Conservation (phyloP, 495 filamentous ascomycete genomes). For the Hypoxylon subgilvum region DNA sequence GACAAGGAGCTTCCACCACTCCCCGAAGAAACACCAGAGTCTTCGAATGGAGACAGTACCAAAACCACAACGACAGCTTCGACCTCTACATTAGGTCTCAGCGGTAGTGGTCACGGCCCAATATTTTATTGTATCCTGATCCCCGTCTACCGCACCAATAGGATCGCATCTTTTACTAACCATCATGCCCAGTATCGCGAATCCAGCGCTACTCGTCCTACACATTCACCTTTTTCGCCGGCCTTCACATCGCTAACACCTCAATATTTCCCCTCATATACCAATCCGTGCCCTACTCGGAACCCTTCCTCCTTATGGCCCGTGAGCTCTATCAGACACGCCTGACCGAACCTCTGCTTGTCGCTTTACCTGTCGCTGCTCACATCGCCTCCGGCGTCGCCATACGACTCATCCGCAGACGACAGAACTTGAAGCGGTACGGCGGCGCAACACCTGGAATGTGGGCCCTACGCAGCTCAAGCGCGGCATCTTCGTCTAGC, state of each 20-base stretch:
- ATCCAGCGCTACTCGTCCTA: conserved; percentile 89
- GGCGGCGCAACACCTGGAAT: conserved; percentile 54
- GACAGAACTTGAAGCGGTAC: conserved; percentile 70
- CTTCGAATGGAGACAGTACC: conserved; percentile 35
- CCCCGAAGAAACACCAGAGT: conserved; percentile 40
- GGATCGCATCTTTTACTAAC: conserved; percentile 11
- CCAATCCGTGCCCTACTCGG: conserved; percentile 58
- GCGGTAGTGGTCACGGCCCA: conserved; percentile 58
- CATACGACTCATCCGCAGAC: conserved; percentile 74
- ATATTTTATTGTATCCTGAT: conserved; percentile 63
- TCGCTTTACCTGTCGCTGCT: conserved; percentile 62
- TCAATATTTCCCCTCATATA: conserved; percentile 71
- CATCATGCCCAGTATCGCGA: conserved; percentile 65
- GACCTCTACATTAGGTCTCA: conserved; percentile 59
- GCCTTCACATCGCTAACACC: conserved; percentile 81
- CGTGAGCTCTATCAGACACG: conserved; percentile 81
- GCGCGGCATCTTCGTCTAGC: conserved; percentile 14
- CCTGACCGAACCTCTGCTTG: conserved; percentile 66
- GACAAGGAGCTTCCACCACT: conserved; percentile 64
- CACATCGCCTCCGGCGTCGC: conserved; percentile 71
- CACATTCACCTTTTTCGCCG: conserved; percentile 77
- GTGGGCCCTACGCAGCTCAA: conserved; percentile 48
- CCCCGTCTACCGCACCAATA: conserved; percentile 10
- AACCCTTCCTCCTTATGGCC: conserved; percentile 71
- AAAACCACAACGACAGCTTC: conserved; percentile 27